A percentile compares a stretch with the other conserved stretches of the same genome.
Evolutionary conservation across 1,284 basidiomycete genomes (phyloP).

Genomic region (Thelephora terrestris): DNA sequence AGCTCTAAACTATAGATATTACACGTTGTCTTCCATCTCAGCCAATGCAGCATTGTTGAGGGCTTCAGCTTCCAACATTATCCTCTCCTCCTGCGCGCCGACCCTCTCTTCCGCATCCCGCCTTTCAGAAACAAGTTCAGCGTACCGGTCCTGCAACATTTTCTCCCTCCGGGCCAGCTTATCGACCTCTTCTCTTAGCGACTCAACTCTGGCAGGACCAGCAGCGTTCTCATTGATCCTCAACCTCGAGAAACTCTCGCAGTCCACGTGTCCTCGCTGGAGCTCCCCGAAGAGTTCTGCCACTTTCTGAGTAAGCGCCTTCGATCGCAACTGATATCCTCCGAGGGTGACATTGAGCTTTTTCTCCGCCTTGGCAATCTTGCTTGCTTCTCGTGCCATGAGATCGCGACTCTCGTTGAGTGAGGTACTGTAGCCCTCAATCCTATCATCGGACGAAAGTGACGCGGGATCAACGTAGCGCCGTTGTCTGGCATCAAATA

Average conservation of each 20-base stretch:
- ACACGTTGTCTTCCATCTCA: slow-evolving; percentile 37
- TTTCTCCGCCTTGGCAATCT: slow-evolving; percentile 85
- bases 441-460: slow-evolving; percentile 49
- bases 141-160: slow-evolving; percentile 71
- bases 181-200: slow-evolving; percentile 53
- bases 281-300: slow-evolving; percentile 63
- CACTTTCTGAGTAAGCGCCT: slow-evolving; percentile 59
- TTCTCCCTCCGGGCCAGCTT: slow-evolving; percentile 45
- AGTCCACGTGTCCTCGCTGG: slow-evolving; percentile 55
- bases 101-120: slow-evolving; percentile 29
- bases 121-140: slow-evolving; percentile 71
- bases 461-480: slow-evolving; percentile 60
- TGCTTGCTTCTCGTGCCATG: slow-evolving; percentile 78
- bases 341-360: slow-evolving; percentile 82
- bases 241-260: slow-evolving; percentile 70
- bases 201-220: slow-evolving; percentile 65
- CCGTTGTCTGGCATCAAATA: slow-evolving; percentile 47
- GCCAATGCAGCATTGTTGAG: slow-evolving; percentile 68
- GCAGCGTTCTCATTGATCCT: slow-evolving; percentile 62
- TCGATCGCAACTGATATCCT: slow-evolving; percentile 80
- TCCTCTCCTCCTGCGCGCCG: slow-evolving; percentile 55
- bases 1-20: slow-evolving; percentile 1
- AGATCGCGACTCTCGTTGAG: slow-evolving; percentile 58
- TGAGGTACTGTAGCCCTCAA: slow-evolving; percentile 44
- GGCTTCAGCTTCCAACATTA: slow-evolving; percentile 76